These are phyloP conservation scores for Aspergillus aculeatinus DNA, from an alignment of 2,329 filamentous ascomycete species.

Conservation along the genomic window DNA sequence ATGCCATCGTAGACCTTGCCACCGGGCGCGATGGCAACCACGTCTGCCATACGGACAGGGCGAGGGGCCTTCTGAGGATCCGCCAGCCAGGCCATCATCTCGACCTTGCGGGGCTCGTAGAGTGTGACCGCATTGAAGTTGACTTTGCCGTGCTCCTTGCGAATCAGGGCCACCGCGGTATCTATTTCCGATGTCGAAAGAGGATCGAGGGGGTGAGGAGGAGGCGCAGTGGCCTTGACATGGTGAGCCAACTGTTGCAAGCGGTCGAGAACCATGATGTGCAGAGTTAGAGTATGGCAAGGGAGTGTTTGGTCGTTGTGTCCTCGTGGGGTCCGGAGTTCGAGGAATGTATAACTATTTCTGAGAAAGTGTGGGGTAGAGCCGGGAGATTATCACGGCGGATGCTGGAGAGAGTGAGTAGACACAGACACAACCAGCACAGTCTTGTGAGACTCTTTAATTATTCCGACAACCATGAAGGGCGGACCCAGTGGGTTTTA, in stretches of 20 bases:
- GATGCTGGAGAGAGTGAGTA: neutral
- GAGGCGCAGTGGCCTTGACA: slow-evolving; percentile 54
- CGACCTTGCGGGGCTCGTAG: slow-evolving; percentile 79
- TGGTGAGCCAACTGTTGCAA: slow-evolving; percentile 64
- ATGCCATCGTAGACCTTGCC: slow-evolving; percentile 81
- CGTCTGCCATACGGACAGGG: slow-evolving; percentile 73
- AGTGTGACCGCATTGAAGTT: slow-evolving; percentile 86
- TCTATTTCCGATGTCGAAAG: slow-evolving; percentile 72
- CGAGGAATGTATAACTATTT: neutral
- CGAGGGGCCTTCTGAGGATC: slow-evolving; percentile 60
- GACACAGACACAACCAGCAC: neutral
- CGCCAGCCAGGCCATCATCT: slow-evolving; percentile 77
- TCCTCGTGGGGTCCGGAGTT: too few species aligned
- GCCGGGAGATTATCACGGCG: neutral
- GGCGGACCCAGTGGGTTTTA: neutral
- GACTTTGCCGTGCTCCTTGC: slow-evolving; percentile 67
- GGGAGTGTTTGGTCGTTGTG: too few species aligned
- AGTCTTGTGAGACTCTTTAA: neutral
- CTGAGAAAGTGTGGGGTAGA: neutral
- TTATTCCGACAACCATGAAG: neutral
- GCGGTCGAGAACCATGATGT: slow-evolving; percentile 60
- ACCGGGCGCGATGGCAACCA: slow-evolving; percentile 75
- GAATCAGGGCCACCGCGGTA: slow-evolving; percentile 65
- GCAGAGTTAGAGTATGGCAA: neutral
- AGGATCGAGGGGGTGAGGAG: slow-evolving; percentile 75